phyloP scores from a whole-genome alignment of 768 basidiomycete species.

The Rhodosporidiobolus odoratus region DNA sequence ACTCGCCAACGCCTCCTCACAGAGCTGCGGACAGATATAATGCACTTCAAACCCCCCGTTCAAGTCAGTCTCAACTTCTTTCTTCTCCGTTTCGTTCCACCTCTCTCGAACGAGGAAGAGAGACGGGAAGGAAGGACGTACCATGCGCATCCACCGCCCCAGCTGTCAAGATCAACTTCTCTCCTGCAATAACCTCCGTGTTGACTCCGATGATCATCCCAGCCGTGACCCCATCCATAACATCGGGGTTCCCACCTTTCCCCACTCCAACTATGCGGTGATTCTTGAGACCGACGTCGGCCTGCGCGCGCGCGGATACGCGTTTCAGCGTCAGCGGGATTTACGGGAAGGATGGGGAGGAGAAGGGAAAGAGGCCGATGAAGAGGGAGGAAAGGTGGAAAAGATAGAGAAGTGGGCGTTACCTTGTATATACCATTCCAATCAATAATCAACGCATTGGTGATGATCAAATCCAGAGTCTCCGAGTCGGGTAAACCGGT shows the following conservation, averaged over 20 bases:
- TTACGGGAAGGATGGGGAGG: neutral
- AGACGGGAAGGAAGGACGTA: conserved; percentile 1
- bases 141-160: conserved; percentile 88
- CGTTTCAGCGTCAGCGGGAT: neutral
- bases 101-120: neutral
- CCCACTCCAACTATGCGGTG: conserved; percentile 70
- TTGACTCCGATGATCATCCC: conserved; percentile 76
- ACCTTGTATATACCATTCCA: conserved; percentile 96
- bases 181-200: conserved; percentile 93
- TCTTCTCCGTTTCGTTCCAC: neutral
- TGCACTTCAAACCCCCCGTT: conserved; percentile 50
- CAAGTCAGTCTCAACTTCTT: neutral
- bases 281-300: conserved; percentile 85
- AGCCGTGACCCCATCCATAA: conserved; percentile 72
- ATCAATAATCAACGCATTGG: conserved; percentile 88
- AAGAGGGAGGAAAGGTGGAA: neutral
- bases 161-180: conserved; percentile 87
- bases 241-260: conserved; percentile 95
- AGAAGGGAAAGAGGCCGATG: neutral
- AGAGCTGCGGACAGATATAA: conserved; percentile 91
- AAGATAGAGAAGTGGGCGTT: neutral
- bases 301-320: conserved; percentile 51
- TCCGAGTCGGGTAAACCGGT: conserved; percentile 63
- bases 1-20: conserved; percentile 55
- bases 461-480: conserved; percentile 84